phyloP scores from a whole-genome alignment of 352 stramenopile genomes.

The Pythium angustatum region DNA sequence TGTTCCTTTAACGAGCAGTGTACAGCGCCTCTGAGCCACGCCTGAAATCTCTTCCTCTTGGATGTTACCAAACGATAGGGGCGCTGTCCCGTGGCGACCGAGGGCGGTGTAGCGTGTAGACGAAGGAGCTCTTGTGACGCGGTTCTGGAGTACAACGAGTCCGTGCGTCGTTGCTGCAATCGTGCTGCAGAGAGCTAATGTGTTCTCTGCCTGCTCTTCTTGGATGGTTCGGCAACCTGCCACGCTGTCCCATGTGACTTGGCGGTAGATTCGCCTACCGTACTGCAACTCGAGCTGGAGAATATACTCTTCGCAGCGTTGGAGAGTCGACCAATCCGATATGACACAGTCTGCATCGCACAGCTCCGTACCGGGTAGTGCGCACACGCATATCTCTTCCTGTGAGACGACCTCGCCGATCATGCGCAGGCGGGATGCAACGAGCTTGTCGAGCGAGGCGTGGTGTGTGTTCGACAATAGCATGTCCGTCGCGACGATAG shows the following conservation, averaged over 20 bases:
- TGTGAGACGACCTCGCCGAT: not conserved
- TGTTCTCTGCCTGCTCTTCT: slow-evolving; percentile 11
- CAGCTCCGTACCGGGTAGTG: slow-evolving; percentile 5
- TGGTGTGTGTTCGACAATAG: slow-evolving; percentile 5
- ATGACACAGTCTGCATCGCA: slow-evolving; percentile 13
- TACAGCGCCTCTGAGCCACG: not conserved
- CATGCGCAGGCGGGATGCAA: slow-evolving; percentile 1
- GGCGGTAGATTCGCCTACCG: slow-evolving; percentile 1
- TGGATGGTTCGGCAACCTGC: slow-evolving; percentile 6
- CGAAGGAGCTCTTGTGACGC: not conserved
- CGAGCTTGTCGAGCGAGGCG: not conserved
- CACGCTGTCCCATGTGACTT: slow-evolving; percentile 16
- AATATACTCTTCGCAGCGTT: slow-evolving; percentile 6
- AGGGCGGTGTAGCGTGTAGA: not conserved
- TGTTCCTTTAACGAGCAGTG: not conserved
- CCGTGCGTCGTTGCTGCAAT: not conserved
- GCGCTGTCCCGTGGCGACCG: not conserved
- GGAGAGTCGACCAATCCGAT: slow-evolving; percentile 12
- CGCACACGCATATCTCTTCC: slow-evolving; percentile 2
- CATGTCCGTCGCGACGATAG: not conserved
- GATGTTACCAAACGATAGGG: not conserved
- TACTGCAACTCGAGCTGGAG: slow-evolving; percentile 2
- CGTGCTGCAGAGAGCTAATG: slow-evolving; percentile 2
- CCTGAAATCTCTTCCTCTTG: not conserved
- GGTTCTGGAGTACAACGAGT: not conserved